phyloP scores from a whole-genome alignment of 345 rosid species.

The Geranium brycei region DNA sequence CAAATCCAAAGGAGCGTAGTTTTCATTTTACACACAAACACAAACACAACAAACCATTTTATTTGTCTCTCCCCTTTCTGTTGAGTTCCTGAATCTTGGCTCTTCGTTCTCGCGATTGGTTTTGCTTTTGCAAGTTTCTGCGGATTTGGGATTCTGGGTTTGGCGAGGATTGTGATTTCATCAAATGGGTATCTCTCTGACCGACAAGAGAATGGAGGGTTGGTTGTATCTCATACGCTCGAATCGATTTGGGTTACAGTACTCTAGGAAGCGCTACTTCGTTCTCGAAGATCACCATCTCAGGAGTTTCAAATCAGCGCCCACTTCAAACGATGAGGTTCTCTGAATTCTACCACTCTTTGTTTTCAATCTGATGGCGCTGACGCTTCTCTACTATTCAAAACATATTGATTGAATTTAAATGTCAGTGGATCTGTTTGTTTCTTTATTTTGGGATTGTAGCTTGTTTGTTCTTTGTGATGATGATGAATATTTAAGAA shows the following conservation, averaged over 20 bases:
- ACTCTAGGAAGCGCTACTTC: slow-evolving; percentile 68
- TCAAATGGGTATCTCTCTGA: not conserved
- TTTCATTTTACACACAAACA: not conserved
- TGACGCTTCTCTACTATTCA: not conserved
- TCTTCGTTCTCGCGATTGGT: not conserved
- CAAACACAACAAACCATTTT: no score
- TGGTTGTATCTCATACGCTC: slow-evolving; percentile 74
- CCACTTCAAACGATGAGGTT: slow-evolving; percentile 52
- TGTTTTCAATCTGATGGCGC: not conserved
- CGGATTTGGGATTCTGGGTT: not conserved
- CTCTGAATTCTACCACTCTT: not conserved
- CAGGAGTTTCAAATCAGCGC: slow-evolving; percentile 46
- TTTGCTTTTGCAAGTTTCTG: not conserved
- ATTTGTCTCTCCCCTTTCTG: not conserved
- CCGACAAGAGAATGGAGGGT: slow-evolving; percentile 47
- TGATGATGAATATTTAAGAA: no score
- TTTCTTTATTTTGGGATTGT: no score
- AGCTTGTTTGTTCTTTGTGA: no score
- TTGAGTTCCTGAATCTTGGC: not conserved
- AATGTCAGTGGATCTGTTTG: no score
- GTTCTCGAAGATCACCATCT: slow-evolving; percentile 49
- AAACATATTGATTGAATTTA: not conserved
- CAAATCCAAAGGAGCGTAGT: not conserved
- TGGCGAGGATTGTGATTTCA: not conserved
- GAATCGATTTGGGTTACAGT: slow-evolving; percentile 63